phyloP scores from a whole-genome alignment of 2,329 filamentous ascomycete species.

The Calonectria multiphialidica region DNA sequence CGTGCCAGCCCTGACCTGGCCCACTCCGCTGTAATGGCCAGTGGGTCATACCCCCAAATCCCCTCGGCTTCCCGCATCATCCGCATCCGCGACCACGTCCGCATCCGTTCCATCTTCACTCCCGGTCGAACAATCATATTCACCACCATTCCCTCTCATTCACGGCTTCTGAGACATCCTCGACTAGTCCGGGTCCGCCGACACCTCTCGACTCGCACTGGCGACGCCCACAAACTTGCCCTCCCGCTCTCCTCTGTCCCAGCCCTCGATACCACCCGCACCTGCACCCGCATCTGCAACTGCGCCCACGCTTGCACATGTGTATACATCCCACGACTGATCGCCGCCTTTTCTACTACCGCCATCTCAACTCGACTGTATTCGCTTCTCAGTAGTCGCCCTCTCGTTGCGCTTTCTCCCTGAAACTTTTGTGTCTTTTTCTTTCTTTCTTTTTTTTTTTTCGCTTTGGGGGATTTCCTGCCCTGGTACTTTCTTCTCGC shows the following conservation, averaged over 20 bases:
- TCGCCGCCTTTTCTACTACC: background rate
- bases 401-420: background rate
- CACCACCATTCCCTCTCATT: constrained; percentile 25
- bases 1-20: constrained; percentile 39
- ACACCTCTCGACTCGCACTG: constrained; percentile 12
- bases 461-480: background rate
- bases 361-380: background rate
- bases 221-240: background rate
- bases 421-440: too few relatives aligned
- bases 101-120: constrained; percentile 41
- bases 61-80: constrained; percentile 40
- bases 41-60: constrained; percentile 27
- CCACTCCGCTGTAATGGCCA: constrained; percentile 26
- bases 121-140: constrained; percentile 38
- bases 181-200: constrained; percentile 11
- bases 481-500: constrained; percentile 3
- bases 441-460: too few relatives aligned
- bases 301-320: background rate
- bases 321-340: background rate
- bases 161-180: constrained; percentile 27
- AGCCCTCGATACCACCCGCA: background rate
- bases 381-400: background rate
- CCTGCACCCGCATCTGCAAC: background rate
- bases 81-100: constrained; percentile 23
- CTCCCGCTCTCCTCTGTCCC: background rate